Evolutionary conservation across 495 filamentous ascomycete genomes (phyloP).

Genomic region (Neurospora cerealis): DNA sequence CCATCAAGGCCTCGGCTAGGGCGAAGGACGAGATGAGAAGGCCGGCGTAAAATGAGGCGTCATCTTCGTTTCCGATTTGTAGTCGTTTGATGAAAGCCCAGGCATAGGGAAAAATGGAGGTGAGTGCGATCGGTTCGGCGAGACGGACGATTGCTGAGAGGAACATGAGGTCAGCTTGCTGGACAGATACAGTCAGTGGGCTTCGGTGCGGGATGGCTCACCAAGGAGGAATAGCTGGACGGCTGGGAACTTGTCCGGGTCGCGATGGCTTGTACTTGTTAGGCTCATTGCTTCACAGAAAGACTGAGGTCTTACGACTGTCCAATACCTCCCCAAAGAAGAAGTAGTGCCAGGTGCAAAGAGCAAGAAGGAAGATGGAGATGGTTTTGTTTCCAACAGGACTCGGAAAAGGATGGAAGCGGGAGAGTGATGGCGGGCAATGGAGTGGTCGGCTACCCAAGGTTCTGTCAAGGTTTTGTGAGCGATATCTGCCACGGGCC

Average conservation of each 20-base stretch:
- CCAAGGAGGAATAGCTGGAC: slow-evolving; percentile 69
- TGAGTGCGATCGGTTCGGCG: slow-evolving; percentile 81
- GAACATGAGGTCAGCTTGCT: slow-evolving; percentile 63
- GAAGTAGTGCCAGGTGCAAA: neutral
- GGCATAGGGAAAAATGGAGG: slow-evolving; percentile 81
- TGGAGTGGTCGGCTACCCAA: neutral
- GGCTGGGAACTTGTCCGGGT: slow-evolving; percentile 59
- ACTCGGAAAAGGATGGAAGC: neutral
- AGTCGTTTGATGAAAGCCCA: slow-evolving; percentile 73
- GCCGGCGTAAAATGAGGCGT: slow-evolving; percentile 76
- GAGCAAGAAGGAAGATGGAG: neutral
- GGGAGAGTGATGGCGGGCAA: neutral
- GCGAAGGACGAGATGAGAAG: slow-evolving; percentile 79
- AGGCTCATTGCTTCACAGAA: slow-evolving; percentile 33
- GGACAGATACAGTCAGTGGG: slow-evolving; percentile 68
- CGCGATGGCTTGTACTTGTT: slow-evolving; percentile 33
- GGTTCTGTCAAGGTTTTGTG: neutral
- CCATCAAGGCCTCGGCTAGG: slow-evolving; percentile 68
- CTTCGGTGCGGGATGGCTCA: slow-evolving; percentile 30
- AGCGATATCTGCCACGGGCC: neutral
- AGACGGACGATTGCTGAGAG: slow-evolving; percentile 46
- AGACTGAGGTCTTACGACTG: slow-evolving; percentile 24
- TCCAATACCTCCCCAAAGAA: slow-evolving; percentile 1
- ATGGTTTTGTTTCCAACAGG: neutral
- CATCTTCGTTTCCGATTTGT: slow-evolving; percentile 51